Conservation (phyloP, 2,329 filamentous ascomycete species). For the Stagonosporopsis cucurbitacearum region DNA sequence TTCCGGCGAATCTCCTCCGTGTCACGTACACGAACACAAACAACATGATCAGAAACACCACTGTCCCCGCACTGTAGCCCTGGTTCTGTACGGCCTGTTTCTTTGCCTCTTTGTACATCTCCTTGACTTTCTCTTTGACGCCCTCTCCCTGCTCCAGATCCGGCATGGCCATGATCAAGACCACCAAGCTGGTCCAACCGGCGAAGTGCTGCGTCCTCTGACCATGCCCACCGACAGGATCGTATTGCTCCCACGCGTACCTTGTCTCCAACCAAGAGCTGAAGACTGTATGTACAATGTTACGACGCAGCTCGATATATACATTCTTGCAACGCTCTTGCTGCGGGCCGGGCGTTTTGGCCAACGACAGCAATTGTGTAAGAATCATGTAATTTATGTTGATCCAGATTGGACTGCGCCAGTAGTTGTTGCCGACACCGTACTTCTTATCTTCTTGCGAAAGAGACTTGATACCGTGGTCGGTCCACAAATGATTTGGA, state of each 20-base stretch:
- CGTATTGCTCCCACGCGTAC: conserved; percentile 98
- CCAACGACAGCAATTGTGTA: conserved; percentile 65
- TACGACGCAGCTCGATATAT: conserved; percentile 77
- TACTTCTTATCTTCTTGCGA: conserved; percentile 81
- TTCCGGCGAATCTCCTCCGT: conserved; percentile 34
- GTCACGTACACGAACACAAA: conserved; percentile 33
- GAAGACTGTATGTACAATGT: conserved; percentile 86
- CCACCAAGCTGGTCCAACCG: conserved; percentile 92
- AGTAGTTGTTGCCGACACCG: conserved; percentile 91
- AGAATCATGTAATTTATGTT: conserved; percentile 93
- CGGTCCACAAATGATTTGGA: conserved; percentile 83
- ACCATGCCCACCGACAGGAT: conserved; percentile 84
- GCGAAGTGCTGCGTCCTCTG: conserved; percentile 96
- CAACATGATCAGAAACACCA: conserved; percentile 20
- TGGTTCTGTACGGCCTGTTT: conserved; percentile 27
- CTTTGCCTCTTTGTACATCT: conserved; percentile 30
- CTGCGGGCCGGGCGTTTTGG: conserved; percentile 61
- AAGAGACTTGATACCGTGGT: conserved; percentile 83
- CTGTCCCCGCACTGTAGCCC: conserved; percentile 23
- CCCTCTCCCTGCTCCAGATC: conserved; percentile 57
- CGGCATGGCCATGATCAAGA: conserved; percentile 94
- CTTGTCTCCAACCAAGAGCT: conserved; percentile 84
- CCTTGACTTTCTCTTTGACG: conserved; percentile 27
- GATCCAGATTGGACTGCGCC: conserved; percentile 93
- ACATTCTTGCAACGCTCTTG: conserved; percentile 72